Evolutionary conservation across 306 rosid genomes (phyloP), one percentile per base, ranked within the genome.

Genomic region (Quercus glauca): DNA sequence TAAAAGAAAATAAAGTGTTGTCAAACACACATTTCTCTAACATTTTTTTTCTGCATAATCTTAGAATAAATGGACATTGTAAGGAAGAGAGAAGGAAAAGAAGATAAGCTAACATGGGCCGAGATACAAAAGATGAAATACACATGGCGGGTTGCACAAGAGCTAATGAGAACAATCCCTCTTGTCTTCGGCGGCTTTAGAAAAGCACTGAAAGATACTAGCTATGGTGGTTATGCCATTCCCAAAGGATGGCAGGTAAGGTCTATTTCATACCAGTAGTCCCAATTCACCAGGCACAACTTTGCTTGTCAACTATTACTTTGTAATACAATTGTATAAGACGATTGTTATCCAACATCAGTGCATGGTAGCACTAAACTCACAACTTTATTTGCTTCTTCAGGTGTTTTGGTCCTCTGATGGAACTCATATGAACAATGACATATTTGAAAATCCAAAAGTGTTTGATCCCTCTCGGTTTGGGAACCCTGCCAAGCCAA

Each of bases 71-170:
- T 78, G 85, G 86, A 87, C 41, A 84, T 85, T 33, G 19, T 85
- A 76, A 83, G 84, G 60, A 79, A 79, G 70, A 87, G 83, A 60
- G 82, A 79, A 78, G 80, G 82, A 83, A 55, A 19, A 14, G 86
- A 78, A 73, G 68, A 83, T 8, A 76, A 78, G 25, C 65, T 85
- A 76, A 89, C 87, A 76, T 89, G 92, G 90, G 81, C 6, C 14
- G 90, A 89, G 33, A 73, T 84, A 76, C 86, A 84, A 80, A 78
- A 84, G 81, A 89, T 89, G 92, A 84, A 89, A 73, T 89, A 86
- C 76, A 86, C 92, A 41, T 86, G 90, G 90, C 79, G 86, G 78
- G 88, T 89, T 78, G 88, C 92, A 37, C 83, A 82, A n/a, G 92
- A 86, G 74, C 17, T 89, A 81, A 84, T 86, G 90, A 84, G 88